A percentile compares a stretch with the other conserved stretches of the same genome.
phyloP scores from a whole-genome alignment of 2,329 filamentous ascomycete genomes.

The Diplodia sapinea region DNA sequence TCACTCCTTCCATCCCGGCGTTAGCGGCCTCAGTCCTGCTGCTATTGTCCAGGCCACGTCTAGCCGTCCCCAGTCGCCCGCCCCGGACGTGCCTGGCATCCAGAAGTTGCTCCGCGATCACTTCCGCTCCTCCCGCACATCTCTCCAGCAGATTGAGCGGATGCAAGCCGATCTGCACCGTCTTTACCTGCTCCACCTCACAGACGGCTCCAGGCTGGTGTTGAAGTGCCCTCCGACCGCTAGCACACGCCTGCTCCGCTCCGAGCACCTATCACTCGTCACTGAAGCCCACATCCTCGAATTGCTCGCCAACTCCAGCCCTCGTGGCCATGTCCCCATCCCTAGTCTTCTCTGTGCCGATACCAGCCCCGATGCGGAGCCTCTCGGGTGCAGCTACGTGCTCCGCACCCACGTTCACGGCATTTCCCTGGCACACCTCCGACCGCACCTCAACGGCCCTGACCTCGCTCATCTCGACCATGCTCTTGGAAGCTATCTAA shows the following conservation, averaged over 20 bases:
- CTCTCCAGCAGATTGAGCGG: conserved; percentile 45
- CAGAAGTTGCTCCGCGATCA: conserved; percentile 43
- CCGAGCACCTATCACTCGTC: conserved; percentile 51
- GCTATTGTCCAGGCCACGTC: neutral
- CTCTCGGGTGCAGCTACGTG: conserved; percentile 43
- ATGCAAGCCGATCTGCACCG: conserved; percentile 47
- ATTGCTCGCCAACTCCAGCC: conserved; percentile 33
- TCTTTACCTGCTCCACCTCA: conserved; percentile 50
- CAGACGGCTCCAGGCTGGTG: conserved; percentile 48
- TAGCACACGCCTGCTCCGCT: conserved; percentile 49
- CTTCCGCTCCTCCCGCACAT: conserved; percentile 42
- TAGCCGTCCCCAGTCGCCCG: conserved; percentile 21
- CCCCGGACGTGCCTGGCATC: conserved; percentile 42
- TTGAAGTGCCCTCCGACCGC: conserved; percentile 50
- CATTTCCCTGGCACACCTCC: conserved; percentile 42
- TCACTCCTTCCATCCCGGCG: conserved; percentile 32
- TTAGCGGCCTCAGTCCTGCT: conserved; percentile 1
- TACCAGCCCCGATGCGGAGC: conserved; percentile 34
- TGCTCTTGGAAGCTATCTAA: conserved; percentile 49
- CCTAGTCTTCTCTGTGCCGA: conserved; percentile 51
- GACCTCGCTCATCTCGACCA: conserved; percentile 49
- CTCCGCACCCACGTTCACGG: conserved; percentile 45
- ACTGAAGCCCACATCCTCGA: conserved; percentile 49
- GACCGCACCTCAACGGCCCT: conserved; percentile 42
- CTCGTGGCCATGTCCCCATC: conserved; percentile 40